These are phyloP conservation scores for Salix brachista DNA, from an alignment of 345 rosid species.

Conservation along the genomic window DNA sequence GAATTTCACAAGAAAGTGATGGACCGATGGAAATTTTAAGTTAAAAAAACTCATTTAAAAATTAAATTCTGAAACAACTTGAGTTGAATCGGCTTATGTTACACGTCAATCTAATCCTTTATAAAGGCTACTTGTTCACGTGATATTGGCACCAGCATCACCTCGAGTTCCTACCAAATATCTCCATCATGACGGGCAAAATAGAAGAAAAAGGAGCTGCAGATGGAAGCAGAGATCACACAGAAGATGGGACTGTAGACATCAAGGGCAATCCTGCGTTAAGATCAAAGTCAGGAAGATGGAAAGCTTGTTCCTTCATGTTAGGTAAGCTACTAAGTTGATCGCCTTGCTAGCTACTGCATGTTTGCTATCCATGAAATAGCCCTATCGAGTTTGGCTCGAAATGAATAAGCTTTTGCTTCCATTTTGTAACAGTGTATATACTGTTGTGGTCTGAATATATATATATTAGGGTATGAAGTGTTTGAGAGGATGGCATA, in stretches of 20 bases:
- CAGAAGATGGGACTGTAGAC: constrained; percentile 59
- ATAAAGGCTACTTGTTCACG: too few relatives aligned
- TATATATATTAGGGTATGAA: constrained; percentile 42
- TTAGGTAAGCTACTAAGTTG: constrained; percentile 27
- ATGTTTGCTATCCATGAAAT: too few relatives aligned
- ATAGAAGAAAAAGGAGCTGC: constrained; percentile 32
- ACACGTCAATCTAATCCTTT: too few relatives aligned
- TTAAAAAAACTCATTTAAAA: too few relatives aligned
- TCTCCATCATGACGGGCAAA: constrained; percentile 32
- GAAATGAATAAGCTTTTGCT: background rate
- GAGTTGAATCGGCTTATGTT: too few relatives aligned
- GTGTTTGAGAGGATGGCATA: constrained; percentile 69
- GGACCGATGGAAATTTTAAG: too few relatives aligned
- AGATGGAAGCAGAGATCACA: constrained; percentile 27
- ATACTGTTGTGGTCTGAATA: too few relatives aligned
- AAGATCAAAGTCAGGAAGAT: constrained; percentile 50
- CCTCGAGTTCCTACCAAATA: background rate
- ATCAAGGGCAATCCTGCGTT: constrained; percentile 46
- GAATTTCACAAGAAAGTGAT: too few relatives aligned
- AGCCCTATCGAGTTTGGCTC: too few relatives aligned
- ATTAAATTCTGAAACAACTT: too few relatives aligned
- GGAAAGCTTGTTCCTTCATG: constrained; percentile 61
- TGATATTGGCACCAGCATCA: too few relatives aligned
- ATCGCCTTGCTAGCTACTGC: too few relatives aligned
- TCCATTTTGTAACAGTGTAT: background rate